These are phyloP conservation scores for Tolypocladium tundrense DNA, from an alignment of 2,329 filamentous ascomycete species.

Conservation along the genomic window DNA sequence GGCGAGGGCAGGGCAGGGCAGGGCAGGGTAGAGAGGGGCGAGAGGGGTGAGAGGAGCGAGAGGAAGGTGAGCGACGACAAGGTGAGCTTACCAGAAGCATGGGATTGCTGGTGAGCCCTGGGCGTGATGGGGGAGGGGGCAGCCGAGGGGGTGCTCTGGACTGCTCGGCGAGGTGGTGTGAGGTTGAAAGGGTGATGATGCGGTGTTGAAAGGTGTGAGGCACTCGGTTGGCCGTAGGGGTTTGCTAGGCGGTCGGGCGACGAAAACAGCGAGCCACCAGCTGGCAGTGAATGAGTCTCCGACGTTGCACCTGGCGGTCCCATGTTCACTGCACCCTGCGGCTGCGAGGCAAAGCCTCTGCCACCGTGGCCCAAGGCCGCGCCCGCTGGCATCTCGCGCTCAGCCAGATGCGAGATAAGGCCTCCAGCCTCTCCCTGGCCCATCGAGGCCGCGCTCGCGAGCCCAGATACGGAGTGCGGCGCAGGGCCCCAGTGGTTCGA, in stretches of 20 bases:
- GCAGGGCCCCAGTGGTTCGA: neutral
- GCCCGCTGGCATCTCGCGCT: neutral
- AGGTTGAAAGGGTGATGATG: slow-evolving; percentile 5
- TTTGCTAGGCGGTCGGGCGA: slow-evolving; percentile 9
- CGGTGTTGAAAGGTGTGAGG: slow-evolving; percentile 6
- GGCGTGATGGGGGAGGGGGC: neutral
- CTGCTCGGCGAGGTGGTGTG: slow-evolving; percentile 1
- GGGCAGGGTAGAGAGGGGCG: neutral
- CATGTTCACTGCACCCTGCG: neutral
- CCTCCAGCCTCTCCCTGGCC: neutral
- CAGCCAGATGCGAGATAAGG: neutral
- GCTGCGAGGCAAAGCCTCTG: neutral
- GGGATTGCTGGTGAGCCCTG: neutral
- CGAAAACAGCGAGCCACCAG: slow-evolving; percentile 4
- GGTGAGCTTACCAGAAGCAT: neutral
- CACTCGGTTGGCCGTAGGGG: slow-evolving; percentile 8
- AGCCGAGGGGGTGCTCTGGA: neutral
- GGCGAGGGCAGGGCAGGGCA: neutral
- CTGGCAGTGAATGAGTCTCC: slow-evolving; percentile 10
- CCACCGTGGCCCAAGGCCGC: neutral
- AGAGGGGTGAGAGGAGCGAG: neutral
- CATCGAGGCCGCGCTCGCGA: neutral
- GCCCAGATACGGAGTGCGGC: neutral
- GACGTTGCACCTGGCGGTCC: slow-evolving; percentile 8
- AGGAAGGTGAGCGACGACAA: neutral